Base-by-base conservation (phyloP, 73 alveolate species). In the Blepharisma japonicum region DNA sequence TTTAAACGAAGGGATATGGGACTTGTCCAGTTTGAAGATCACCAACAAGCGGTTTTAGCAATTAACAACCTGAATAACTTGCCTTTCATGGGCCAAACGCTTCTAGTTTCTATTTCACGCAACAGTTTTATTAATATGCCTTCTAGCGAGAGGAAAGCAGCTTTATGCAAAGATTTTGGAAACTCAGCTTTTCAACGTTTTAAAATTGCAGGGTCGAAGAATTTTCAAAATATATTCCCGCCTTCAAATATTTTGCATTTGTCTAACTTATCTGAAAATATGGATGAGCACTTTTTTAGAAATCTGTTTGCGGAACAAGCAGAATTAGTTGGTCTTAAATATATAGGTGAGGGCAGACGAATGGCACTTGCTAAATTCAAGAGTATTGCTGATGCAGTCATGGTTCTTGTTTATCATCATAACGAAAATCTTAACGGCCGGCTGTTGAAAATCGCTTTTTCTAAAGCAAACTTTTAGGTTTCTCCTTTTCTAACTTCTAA, bases 1-100 rank as follows among this genome's bases (percentile, higher is more conserved):
- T 70, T 70, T 54, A 70, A 39, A 45, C 11, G 66, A 70, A 25
- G 80, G 25, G 80, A 70, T 70, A 70, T 70, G 80, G 80, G 80
- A 4, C 61, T 70, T 9, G 56, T 70, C n/a, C 68, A 70, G 39
- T 70, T 14, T 70, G 66, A 39, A 45, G 66, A 70, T 18, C 80
- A 39, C 27, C 68, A 70, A 5, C 68, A 70, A 45, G 80, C 80
- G 0, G 68, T 45, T n/a, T n/a, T 9, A 7, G 80, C 80, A 7
- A 70, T 14, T 7, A 70, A 70, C 23, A 45, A 70, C 27, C 45
- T 70, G 61, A n/a, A 70, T 70, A 70, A 70, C 27, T 14, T 70
- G 23, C 80, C 80, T 11, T 45, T 70, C 5, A 48, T 70, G 9
- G 80, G 80, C 14, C 56, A 70, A 25, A 70, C 23, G 14, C 80